Base-by-base conservation (phyloP, 2,329 filamentous ascomycete species). In the Pseudogymnoascus pannorum region DNA sequence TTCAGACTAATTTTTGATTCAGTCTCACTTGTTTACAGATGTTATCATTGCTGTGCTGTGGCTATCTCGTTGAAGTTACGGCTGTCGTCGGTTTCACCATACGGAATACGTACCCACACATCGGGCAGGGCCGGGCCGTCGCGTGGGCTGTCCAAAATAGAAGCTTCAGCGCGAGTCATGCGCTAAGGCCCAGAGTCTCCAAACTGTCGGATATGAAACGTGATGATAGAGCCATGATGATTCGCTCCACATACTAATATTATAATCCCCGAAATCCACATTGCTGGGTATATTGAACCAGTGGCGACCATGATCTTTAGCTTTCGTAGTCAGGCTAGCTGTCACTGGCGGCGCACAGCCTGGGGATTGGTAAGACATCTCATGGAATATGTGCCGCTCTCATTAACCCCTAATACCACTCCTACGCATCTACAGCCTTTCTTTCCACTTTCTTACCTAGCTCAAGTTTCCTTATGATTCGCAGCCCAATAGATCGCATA, bases 81-180 rank as follows among this genome's bases (percentile, higher is more conserved):
- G n/a, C n/a, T 29, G 44, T 51, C 24, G 44, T 51, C n/a, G 20
- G 24, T 29, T 29, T 51, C 14, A 8, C 2, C n/a, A 24, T 18
- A 11, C 24, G 12, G 24, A 29, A 16, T 29, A 51, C 22, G 24
- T 51, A 51, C 44, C 44, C 24, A 16, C 44, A 5, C 7, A 7
- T 51, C 44, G 44, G 44, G 24, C 44, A 51, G 44, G 44, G 44
- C 44, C 44, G 44, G 44, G 44, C 44, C 44, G 44, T 12, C 44
- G 44, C 44, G 44, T 51, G 44, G 44, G 24, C 4, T 29, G 24
- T 51, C 44, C 44, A 51, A 51, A 51, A 51, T 51, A 51, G 24
- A 51, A 29, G 44, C 44, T 29, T 51, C 44, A 51, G n/a, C 44
- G 12, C 44, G 9, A 18, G 44, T 51, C 44, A 51, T 51, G 44